phyloP scores from a whole-genome alignment of 306 rosid species.

The Acmispon strigosus region DNA sequence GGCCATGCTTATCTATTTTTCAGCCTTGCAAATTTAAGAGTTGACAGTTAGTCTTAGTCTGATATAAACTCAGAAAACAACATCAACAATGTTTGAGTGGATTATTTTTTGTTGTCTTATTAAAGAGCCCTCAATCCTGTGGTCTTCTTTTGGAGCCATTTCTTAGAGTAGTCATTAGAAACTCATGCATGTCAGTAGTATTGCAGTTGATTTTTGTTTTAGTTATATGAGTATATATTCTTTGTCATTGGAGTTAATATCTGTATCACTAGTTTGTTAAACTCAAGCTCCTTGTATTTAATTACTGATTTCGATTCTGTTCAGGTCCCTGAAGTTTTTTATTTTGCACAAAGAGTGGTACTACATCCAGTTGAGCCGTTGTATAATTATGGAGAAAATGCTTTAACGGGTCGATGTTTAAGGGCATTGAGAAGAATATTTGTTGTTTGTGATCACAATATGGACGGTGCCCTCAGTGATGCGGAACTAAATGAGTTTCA shows the following conservation, averaged over 20 bases:
- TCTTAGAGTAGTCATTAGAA: background rate
- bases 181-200: background rate
- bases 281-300: constrained; percentile 6
- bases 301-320: constrained; percentile 13
- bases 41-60: background rate
- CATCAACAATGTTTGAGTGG: background rate
- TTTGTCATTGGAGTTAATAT: background rate
- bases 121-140: background rate
- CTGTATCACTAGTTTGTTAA: constrained; percentile 8
- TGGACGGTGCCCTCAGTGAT: constrained; percentile 81
- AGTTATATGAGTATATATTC: constrained; percentile 1
- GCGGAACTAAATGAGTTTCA: constrained; percentile 79
- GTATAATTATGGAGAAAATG: constrained; percentile 67
- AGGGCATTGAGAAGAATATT: constrained; percentile 84
- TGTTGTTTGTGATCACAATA: constrained; percentile 64
- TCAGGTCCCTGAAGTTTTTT: constrained; percentile 90
- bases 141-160: background rate
- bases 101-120: background rate
- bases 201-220: background rate
- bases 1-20: background rate
- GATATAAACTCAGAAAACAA: background rate
- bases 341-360: constrained; percentile 78
- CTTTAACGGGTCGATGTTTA: constrained; percentile 57
- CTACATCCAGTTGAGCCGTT: constrained; percentile 83
- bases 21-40: background rate